Percentiles rank a stretch among this genome's conserved stretches.
These are phyloP conservation scores for Pisolithus thermaeus DNA, from an alignment of 1,284 basidiomycete genomes.

Conservation along the genomic window DNA sequence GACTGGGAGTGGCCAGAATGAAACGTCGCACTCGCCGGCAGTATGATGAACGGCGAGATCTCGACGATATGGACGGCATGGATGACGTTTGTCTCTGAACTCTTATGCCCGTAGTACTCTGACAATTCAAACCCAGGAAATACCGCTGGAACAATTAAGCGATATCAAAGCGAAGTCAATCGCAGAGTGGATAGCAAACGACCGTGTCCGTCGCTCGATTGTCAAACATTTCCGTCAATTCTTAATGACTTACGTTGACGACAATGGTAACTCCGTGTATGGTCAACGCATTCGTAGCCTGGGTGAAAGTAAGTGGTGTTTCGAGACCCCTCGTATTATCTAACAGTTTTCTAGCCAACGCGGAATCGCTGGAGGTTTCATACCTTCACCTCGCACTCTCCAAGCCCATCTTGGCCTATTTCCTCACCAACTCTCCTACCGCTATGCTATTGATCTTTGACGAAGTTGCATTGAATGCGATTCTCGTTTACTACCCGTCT, in stretches of 20 bases:
- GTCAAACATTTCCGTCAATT: conserved; percentile 93
- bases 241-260: conserved; percentile 93
- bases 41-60: conserved; percentile 82
- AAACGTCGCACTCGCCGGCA: conserved; percentile 75
- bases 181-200: conserved; percentile 94
- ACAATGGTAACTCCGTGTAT: conserved; percentile 88
- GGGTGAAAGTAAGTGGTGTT: conserved; percentile 78
- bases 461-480: conserved; percentile 89
- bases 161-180: conserved; percentile 98
- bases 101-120: neutral
- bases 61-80: conserved; percentile 80
- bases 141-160: conserved; percentile 92
- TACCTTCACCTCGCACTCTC: conserved; percentile 88
- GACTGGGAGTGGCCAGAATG: conserved; percentile 58
- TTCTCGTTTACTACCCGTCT: conserved; percentile 92
- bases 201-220: conserved; percentile 86
- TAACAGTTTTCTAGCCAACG: conserved; percentile 62
- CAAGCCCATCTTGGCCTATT: conserved; percentile 95
- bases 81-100: conserved; percentile 58
- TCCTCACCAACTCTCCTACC: conserved; percentile 91
- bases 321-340: neutral
- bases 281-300: conserved; percentile 90
- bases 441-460: conserved; percentile 95
- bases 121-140: conserved; percentile 51
- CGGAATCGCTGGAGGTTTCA: conserved; percentile 95